A percentile compares a stretch with the other conserved stretches of the same genome.
These are phyloP conservation scores for Neurospora sp. DNA, from an alignment of 495 filamentous ascomycete genomes.

Conservation along the genomic window DNA sequence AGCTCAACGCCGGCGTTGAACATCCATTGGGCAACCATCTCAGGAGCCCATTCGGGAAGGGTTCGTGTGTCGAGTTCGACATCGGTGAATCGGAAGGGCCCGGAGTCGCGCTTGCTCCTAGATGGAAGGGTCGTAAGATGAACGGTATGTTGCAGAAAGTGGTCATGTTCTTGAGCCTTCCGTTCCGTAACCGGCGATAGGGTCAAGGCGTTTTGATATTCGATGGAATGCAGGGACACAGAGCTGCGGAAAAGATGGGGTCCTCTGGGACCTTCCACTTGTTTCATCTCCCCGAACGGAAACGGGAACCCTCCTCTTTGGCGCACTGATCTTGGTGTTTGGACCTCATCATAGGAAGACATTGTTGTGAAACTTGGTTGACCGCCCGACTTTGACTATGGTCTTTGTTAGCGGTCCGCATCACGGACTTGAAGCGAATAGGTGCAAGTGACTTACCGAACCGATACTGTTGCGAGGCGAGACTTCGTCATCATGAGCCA, in stretches of 20 bases:
- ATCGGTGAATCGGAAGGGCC: slow-evolving; percentile 39
- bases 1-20: slow-evolving; percentile 58
- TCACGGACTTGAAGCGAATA: not conserved
- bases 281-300: slow-evolving; percentile 32
- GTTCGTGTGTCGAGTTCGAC: slow-evolving; percentile 47
- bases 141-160: slow-evolving; percentile 22
- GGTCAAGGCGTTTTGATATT: slow-evolving; percentile 51
- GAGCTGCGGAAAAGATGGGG: slow-evolving; percentile 80
- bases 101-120: slow-evolving; percentile 24
- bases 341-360: slow-evolving; percentile 65
- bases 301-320: slow-evolving; percentile 25
- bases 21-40: slow-evolving; percentile 78
- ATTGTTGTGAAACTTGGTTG: slow-evolving; percentile 62
- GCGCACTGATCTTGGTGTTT: slow-evolving; percentile 51
- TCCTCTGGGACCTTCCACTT: slow-evolving; percentile 69
- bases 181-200: slow-evolving; percentile 53
- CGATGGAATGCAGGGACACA: slow-evolving; percentile 37
- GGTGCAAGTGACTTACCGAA: slow-evolving; percentile 41
- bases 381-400: slow-evolving; percentile 31
- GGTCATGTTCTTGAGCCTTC: slow-evolving; percentile 24
- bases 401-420: slow-evolving; percentile 15
- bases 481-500: slow-evolving; percentile 48
- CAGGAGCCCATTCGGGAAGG: slow-evolving; percentile 55
- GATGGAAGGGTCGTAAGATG: slow-evolving; percentile 22
- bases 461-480: slow-evolving; percentile 56